Evolutionary conservation across 768 basidiomycete genomes (phyloP).

Genomic region (Hygrophoropsis aurantiaca): DNA sequence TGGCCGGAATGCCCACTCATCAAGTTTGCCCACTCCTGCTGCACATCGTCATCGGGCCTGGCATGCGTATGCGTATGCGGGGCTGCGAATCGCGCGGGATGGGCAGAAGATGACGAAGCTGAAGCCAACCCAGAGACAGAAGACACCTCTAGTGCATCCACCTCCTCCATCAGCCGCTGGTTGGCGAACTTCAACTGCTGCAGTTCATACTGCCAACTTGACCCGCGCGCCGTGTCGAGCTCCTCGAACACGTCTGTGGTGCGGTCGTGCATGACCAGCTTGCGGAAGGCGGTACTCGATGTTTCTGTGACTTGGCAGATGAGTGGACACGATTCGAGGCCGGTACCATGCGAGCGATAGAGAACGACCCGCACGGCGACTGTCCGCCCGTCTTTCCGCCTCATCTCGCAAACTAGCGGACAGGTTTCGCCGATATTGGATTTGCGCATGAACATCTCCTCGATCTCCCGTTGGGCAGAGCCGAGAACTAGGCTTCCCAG

Average conservation of each 20-base stretch:
- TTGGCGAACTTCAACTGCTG: slow-evolving; percentile 80
- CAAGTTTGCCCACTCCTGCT: not conserved
- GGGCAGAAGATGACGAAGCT: too few relatives aligned
- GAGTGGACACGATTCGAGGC: slow-evolving; percentile 18
- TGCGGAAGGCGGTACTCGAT: not conserved
- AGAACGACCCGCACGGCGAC: slow-evolving; percentile 35
- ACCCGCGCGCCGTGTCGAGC: slow-evolving; percentile 61
- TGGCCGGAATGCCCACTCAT: not conserved
- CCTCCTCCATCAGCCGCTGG: slow-evolving; percentile 60
- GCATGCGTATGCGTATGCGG: too few relatives aligned
- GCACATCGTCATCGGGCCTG: not conserved
- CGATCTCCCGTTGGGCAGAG: slow-evolving; percentile 18
- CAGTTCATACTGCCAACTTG: slow-evolving; percentile 93
- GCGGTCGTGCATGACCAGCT: slow-evolving; percentile 11
- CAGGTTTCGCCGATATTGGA: slow-evolving; percentile 17
- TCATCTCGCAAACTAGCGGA: slow-evolving; percentile 35
- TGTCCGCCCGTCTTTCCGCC: slow-evolving; percentile 34
- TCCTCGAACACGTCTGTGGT: slow-evolving; percentile 65
- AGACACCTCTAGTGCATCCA: slow-evolving; percentile 38
- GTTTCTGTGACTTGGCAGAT: slow-evolving; percentile 26
- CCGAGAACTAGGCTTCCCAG: slow-evolving; percentile 39
- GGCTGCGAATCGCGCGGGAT: not conserved
- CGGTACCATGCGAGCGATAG: slow-evolving; percentile 38
- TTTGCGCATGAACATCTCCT: slow-evolving; percentile 25
- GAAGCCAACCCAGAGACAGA: not conserved